Conservation (phyloP, 257 asterid genomes). For the Lycium ferocissimum region DNA sequence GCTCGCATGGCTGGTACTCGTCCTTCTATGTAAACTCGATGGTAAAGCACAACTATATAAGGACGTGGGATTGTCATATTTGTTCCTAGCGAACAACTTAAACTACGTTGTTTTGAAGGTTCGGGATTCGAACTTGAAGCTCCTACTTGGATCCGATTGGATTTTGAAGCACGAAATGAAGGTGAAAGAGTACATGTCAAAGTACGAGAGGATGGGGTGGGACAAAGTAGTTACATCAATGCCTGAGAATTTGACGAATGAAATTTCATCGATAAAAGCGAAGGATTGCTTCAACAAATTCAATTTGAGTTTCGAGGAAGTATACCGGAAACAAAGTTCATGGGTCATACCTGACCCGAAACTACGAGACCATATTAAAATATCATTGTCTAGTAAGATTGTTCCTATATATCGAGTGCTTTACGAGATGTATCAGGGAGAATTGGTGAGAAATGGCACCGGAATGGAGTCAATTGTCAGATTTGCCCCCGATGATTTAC, state of each 20-base stretch:
- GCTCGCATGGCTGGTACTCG: slow-evolving; percentile 73
- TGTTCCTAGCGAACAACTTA: slow-evolving; percentile 76
- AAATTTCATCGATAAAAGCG: slow-evolving; percentile 38
- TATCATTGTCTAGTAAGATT: slow-evolving; percentile 45
- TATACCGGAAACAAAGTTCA: slow-evolving; percentile 50
- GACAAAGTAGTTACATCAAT: slow-evolving; percentile 49
- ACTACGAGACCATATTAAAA: slow-evolving; percentile 48
- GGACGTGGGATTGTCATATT: slow-evolving; percentile 69
- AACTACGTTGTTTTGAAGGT: slow-evolving; percentile 76
- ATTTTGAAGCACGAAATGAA: slow-evolving; percentile 52
- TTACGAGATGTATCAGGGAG: slow-evolving; percentile 43
- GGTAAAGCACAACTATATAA: slow-evolving; percentile 65
- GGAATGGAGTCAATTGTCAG: slow-evolving; percentile 54
- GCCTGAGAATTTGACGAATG: slow-evolving; percentile 53
- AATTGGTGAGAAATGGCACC: not conserved
- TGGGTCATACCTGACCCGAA: slow-evolving; percentile 76
- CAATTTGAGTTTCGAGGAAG: slow-evolving; percentile 54
- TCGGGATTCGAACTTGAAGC: slow-evolving; percentile 58
- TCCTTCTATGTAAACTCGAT: slow-evolving; percentile 79
- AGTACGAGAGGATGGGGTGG: slow-evolving; percentile 67
- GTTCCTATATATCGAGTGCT: slow-evolving; percentile 48
- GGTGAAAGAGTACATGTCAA: slow-evolving; percentile 53
- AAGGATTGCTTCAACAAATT: slow-evolving; percentile 49
- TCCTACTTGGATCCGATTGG: slow-evolving; percentile 75
- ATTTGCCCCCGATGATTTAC: slow-evolving; percentile 81